Percentiles rank a stretch among this genome's conserved stretches.
Evolutionary conservation across 2,329 filamentous ascomycete genomes (phyloP).

Genomic region (Colletotrichum viniferum): DNA sequence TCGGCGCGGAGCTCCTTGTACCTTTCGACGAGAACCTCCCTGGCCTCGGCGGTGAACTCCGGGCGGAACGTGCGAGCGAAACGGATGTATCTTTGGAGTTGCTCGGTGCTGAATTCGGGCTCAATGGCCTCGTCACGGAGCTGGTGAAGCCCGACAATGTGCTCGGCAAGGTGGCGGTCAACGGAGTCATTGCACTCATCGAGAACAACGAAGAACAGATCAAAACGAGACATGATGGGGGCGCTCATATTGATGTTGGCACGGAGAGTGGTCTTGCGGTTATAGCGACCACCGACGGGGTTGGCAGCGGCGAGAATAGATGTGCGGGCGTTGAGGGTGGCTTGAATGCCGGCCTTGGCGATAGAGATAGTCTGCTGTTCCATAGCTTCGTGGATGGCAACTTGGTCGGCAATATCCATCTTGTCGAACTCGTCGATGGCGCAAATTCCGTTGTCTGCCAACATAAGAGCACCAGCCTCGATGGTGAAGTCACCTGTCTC

Average conservation of each 20-base stretch:
- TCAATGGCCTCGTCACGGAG: constrained; percentile 88
- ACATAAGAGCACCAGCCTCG: constrained; percentile 95
- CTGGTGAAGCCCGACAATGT: constrained; percentile 94
- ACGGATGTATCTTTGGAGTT: constrained; percentile 94
- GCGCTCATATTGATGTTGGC: constrained; percentile 99
- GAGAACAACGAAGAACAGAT: constrained; percentile 96
- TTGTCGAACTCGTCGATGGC: constrained; percentile 99
- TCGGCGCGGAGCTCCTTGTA: constrained; percentile 96
- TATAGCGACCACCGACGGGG: constrained; percentile 94
- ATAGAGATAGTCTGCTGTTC: constrained; percentile 99
- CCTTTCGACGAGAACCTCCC: constrained; percentile 81
- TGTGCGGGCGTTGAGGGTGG: constrained; percentile 93
- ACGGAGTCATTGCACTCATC: constrained; percentile 95
- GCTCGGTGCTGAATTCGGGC: constrained; percentile 94
- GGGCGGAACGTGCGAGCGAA: constrained; percentile 95
- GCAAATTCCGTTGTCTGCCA: constrained; percentile 96
- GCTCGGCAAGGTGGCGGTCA: constrained; percentile 88
- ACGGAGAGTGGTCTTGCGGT: constrained; percentile 90
- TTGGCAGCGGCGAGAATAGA: constrained; percentile 96
- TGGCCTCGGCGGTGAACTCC: constrained; percentile 88
- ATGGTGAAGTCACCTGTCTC: constrained; percentile 99
- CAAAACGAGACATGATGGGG: constrained; percentile 99
- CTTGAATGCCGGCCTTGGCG: constrained; percentile 97
- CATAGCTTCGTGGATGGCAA: constrained; percentile 99
- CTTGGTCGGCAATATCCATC: constrained; percentile 97